phyloP scores from a whole-genome alignment of 78 protist species.

The Trichosphaerium sp. region DNA sequence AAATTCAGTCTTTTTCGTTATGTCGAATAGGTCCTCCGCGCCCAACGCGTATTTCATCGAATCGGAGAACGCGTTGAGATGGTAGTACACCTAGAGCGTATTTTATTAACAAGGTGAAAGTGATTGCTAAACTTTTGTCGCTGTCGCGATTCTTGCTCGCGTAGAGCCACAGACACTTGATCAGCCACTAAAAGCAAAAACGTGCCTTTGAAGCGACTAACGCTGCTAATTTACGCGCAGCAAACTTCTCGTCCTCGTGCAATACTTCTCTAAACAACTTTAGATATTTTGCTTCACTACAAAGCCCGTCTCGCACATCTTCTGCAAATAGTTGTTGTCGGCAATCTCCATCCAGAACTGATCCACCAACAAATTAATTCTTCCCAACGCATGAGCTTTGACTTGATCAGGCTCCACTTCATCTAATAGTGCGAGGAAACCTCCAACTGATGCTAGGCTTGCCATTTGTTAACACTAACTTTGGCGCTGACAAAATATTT shows the following conservation, averaged over 20 bases:
- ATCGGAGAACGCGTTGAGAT: conserved; percentile 69
- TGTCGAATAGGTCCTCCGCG: conserved; percentile 76
- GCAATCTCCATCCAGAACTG: conserved; percentile 84
- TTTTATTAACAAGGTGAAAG: neutral
- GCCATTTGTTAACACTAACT: too few species aligned
- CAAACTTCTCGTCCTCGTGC: conserved; percentile 37
- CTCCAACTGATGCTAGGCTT: too few species aligned
- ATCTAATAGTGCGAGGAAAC: too few species aligned
- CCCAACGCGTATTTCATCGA: conserved; percentile 73
- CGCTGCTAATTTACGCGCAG: conserved; percentile 59
- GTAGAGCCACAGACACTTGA: too few species aligned
- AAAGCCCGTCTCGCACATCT: conserved; percentile 17
- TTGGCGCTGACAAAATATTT: too few species aligned
- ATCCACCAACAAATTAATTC: conserved; percentile 54
- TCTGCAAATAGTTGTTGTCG: conserved; percentile 20
- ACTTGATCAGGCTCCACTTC: conserved; percentile 38
- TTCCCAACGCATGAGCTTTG: conserved; percentile 38
- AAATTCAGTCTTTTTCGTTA: conserved; percentile 41
- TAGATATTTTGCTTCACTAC: neutral
- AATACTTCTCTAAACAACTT: conserved; percentile 21
- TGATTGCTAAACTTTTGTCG: too few species aligned
- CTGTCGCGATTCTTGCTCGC: too few species aligned
- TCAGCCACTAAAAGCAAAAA: neutral
- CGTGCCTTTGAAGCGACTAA: conserved; percentile 53
- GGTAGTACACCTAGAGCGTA: conserved; percentile 76